Evolutionary conservation across 495 filamentous ascomycete genomes (phyloP).

Genomic region (Xylona heveae): DNA sequence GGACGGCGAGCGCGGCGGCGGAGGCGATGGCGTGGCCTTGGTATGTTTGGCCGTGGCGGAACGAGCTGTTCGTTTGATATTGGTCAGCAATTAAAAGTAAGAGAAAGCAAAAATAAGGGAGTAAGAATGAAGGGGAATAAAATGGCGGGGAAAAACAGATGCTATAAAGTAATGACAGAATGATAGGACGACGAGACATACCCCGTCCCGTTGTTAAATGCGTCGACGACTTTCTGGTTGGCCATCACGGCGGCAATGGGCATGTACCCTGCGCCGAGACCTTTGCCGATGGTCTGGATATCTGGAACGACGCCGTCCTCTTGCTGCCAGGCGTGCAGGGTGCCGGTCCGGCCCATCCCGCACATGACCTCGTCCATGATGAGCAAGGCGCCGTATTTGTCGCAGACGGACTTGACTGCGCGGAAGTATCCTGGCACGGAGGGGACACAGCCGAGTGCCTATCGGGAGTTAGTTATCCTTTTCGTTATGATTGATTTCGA

Average conservation of each 20-base stretch:
- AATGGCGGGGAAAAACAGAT: no score
- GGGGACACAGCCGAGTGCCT: slow-evolving; percentile 20
- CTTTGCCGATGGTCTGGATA: slow-evolving; percentile 22
- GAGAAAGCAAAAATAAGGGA: no score
- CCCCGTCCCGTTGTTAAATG: slow-evolving; percentile 13
- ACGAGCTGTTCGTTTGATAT: slow-evolving; percentile 3
- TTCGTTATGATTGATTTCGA: slow-evolving; percentile 9
- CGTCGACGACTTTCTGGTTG: slow-evolving; percentile 15
- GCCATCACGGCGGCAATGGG: slow-evolving; percentile 19
- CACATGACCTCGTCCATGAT: slow-evolving; percentile 24
- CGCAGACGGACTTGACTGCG: slow-evolving; percentile 17
- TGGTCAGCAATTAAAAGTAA: not conserved
- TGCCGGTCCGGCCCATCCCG: slow-evolving; percentile 19
- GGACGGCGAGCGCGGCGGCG: slow-evolving; percentile 37
- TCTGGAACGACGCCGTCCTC: slow-evolving; percentile 18
- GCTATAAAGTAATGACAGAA: no score
- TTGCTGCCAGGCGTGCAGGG: slow-evolving; percentile 20
- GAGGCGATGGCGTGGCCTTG: slow-evolving; percentile 37
- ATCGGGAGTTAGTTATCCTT: not conserved
- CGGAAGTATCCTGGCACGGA: slow-evolving; percentile 19
- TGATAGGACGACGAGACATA: no score
- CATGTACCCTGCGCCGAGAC: slow-evolving; percentile 18
- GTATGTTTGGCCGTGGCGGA: slow-evolving; percentile 21
- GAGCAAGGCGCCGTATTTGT: slow-evolving; percentile 19
- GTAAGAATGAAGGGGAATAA: no score